These are phyloP conservation scores for Sporothrix mexicana DNA, from an alignment of 2,329 filamentous ascomycete genomes.

Conservation along the genomic window DNA sequence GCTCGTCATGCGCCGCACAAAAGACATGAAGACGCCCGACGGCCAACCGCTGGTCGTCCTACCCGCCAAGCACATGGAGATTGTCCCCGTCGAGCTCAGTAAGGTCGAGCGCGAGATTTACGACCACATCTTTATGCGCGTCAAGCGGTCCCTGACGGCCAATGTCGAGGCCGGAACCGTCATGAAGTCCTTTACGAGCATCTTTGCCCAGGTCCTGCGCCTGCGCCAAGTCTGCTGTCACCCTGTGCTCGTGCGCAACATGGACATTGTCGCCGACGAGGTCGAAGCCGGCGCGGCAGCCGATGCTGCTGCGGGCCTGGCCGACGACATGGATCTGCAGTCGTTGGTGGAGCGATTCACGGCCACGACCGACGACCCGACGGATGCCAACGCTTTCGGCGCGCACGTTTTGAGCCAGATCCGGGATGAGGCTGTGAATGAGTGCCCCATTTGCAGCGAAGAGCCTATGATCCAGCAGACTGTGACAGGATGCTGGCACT, in stretches of 20 bases:
- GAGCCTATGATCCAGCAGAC: conserved; percentile 95
- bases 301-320: conserved; percentile 79
- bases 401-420: conserved; percentile 90
- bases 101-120: conserved; percentile 88
- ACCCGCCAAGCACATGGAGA: conserved; percentile 79
- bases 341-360: conserved; percentile 86
- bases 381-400: conserved; percentile 74
- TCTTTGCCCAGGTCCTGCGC: conserved; percentile 94
- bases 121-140: conserved; percentile 83
- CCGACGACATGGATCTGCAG: conserved; percentile 95
- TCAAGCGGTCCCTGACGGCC: conserved; percentile 81
- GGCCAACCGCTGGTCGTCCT: conserved; percentile 77
- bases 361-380: conserved; percentile 65
- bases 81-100: conserved; percentile 86
- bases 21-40: conserved; percentile 95
- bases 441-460: conserved; percentile 94
- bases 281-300: conserved; percentile 78
- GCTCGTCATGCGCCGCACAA: conserved; percentile 91
- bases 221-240: conserved; percentile 95
- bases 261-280: conserved; percentile 83
- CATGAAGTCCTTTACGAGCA: conserved; percentile 94
- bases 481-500: conserved; percentile 97
- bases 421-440: conserved; percentile 82
- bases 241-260: conserved; percentile 85
- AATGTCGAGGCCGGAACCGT: conserved; percentile 92